Base-by-base conservation (phyloP, 768 basidiomycete species). In the Pholiota microspora region DNA sequence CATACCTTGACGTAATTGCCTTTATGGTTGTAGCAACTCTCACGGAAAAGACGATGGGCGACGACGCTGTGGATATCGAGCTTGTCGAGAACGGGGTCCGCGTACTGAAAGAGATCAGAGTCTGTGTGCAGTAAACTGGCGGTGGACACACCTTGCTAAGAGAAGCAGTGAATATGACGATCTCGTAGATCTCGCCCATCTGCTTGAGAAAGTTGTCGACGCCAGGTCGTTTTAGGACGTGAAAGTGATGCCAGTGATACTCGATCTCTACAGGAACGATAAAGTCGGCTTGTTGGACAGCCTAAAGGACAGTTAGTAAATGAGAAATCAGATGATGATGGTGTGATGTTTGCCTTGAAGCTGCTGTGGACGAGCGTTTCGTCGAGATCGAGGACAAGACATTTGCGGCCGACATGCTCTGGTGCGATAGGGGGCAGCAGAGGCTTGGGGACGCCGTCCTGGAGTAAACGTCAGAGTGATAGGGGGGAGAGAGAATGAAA, bases 261-360 rank as follows among this genome's bases (percentile, higher is more conserved):
- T 99, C 97, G 59, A 99, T 99, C 72, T 98, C 97, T 23, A 99
- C 97, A 4, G 97, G 97, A 2, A 99, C 96, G 59, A 98, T 92
- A 71, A 94, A 99, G 75, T 99, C 97, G 27, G 96, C 94, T 64
- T 94, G 90, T 59, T 80, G 82, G 63, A 98, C 92, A 51, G 94
- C 91, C 95, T 98, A 67, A 12, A 56, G 24, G 29, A 45, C 47
- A 35, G 28, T 52, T 29, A 27, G 53, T 38, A 28, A 50, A 59
- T 57, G 60, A 56, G 47, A 16, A 21, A 18, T 36, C 10, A 34
- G 44, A 23, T 38, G 57, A 49, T n/a, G 38, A 51, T 31, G 18
- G 29, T 16, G 10, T 49, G 21, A 28, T 28, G 55, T 74, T 35
- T 58, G 96, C 96, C 85, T 98, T 99, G 84, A 99, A 98, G 69